Evolutionary conservation across 2,329 filamentous ascomycete genomes (phyloP), one percentile per base, ranked within the genome.

Genomic region (Aspergillus flavus): DNA sequence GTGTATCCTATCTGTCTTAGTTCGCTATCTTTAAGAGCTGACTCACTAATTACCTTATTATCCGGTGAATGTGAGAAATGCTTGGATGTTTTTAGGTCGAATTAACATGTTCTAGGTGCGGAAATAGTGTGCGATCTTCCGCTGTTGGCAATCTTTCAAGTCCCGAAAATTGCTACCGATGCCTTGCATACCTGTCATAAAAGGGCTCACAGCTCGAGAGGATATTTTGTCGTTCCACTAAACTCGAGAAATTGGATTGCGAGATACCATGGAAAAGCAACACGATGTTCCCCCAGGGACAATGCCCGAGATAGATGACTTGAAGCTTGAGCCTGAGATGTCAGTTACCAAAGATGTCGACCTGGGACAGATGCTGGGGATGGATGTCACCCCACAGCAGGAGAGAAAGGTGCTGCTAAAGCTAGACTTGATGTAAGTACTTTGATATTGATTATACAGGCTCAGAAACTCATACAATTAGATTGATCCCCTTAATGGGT

Each of bases 401-500:
- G 68, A 73, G 28, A 62, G 66, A 39, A 72, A 68, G 28, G 71
- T 74, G 7, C 39, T 73, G 10, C 62, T 66, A 54, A 74, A 74
- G 52, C 56, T 75, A n/a, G 72, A 75, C 57, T 53, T 73, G 34
- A 68, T 67, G 68, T 72, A 63, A 61, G 67, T 59, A 19, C 12
- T 19, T 30, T 21, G 19, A 5, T 52, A 1, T 41, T 55, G 23
- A 9, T 14, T 23, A 11, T 4, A n/a, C 26, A 21, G 28, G 26
- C n/a, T 2, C 14, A 1, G 4, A 58, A 23, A 14, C 53, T 63
- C 14, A 64, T 50, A 14, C 34, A 9, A n/a, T 7, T 36, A 70
- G 68, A 43, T 50, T 75, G 54, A 71, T 75, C 1, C 73, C 73
- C 2, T 21, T 72, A 21, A 73, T 76, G 69, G 70, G 68, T 12